Base-by-base conservation (phyloP, 2,329 filamentous ascomycete species). In the Aureobasidium sp. region DNA sequence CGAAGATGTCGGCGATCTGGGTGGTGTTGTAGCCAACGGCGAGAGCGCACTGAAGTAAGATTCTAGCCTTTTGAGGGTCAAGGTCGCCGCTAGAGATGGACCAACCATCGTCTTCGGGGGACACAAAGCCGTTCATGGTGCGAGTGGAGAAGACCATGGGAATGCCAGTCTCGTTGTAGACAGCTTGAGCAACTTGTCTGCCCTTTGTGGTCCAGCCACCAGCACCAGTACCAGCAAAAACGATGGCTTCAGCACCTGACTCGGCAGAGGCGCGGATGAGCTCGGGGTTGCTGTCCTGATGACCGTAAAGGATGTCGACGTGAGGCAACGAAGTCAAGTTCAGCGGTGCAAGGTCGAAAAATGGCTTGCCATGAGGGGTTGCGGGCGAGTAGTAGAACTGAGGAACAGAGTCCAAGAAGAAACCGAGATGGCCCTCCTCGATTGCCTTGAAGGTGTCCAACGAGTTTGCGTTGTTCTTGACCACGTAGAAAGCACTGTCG, bases 391-490 rank as follows among this genome's bases (percentile, higher is more conserved):
- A 86, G 75, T 81, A 87, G 75, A 86, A 87, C 66, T 81, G 79
- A 0, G 84, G 83, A 41, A 79, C 75, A 62, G 83, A 76, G 66
- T 83, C 79, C 67, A 85, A 77, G 69, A 87, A 81, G 62, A 78
- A 76, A 39, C 85, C 85, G 0, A 87, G 74, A 63, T 79, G 79
- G 2, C 84, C 82, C 65, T 78, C 76, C 71, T 87, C 84, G 15
- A 74, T 74, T 1, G 80, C 77, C 68, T 78, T 80, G 77, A 87
- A 87, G 8, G 84, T 84, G 67, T 87, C 84, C 53, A 86, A 75
- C 2, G 80, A 77, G 72, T 87, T 86, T 54, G 84, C 83, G 66
- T 86, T 82, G 36, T 79, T 83, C 73, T 87, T 87, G 58, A 81
- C 82, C 4, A 76, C 81, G 71, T 82, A 86, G 67, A 79, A 85